These are phyloP conservation scores for Friedmanniomyces simplex DNA, from an alignment of 495 filamentous ascomycete genomes.

Conservation along the genomic window DNA sequence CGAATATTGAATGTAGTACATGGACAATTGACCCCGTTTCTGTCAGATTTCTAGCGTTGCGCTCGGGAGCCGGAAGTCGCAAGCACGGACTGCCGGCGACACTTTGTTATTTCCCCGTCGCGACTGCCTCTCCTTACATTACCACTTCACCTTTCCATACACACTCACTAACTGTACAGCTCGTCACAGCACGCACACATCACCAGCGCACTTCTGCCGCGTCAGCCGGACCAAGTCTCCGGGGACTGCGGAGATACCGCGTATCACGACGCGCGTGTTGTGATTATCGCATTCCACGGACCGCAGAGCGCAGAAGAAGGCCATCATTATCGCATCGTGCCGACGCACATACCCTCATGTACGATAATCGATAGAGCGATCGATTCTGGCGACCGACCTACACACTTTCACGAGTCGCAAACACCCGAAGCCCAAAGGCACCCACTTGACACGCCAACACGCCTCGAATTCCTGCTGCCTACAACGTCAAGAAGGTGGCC, in stretches of 20 bases:
- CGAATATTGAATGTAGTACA: no score
- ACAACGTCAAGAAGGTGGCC: no score
- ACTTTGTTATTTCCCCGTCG: no score
- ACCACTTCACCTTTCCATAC: not conserved
- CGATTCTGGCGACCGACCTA: not conserved
- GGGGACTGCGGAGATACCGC: not conserved
- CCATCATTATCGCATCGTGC: constrained; percentile 2
- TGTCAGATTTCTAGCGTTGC: no score
- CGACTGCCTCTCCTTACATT: not conserved
- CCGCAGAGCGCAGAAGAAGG: not conserved
- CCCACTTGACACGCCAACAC: not conserved
- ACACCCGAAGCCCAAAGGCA: not conserved
- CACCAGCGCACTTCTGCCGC: not conserved
- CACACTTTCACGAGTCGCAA: not conserved
- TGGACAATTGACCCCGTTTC: no score
- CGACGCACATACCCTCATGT: constrained; percentile 7
- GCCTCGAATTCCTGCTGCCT: constrained; percentile 2
- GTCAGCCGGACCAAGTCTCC: no score
- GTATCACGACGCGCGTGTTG: constrained; percentile 1
- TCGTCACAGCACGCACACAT: not conserved
- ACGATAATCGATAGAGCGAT: not conserved
- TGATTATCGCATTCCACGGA: not conserved
- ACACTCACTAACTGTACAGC: not conserved
- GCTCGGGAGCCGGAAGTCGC: no score
- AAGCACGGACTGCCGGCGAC: no score